Conservation (phyloP, 306 rosid species). For the Sphenostylis stenocarpa region DNA sequence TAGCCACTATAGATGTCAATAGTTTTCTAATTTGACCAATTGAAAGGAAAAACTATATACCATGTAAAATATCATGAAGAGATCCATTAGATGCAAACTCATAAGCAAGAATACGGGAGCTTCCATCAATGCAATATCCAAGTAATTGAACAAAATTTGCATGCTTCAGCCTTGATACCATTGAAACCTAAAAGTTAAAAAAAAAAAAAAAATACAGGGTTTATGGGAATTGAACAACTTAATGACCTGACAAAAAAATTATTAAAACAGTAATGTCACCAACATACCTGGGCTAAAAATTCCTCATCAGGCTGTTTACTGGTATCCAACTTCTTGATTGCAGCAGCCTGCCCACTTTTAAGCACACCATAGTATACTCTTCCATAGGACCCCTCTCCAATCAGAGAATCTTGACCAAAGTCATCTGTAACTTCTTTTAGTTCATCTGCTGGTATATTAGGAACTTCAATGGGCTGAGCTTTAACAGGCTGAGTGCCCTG, state of each 20-base stretch:
- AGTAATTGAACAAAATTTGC: constrained; percentile 79
- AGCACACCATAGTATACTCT: constrained; percentile 79
- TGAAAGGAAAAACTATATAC: constrained; percentile 47
- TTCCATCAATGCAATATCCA: constrained; percentile 85
- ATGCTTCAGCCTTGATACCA: constrained; percentile 95
- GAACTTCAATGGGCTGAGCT: constrained; percentile 87
- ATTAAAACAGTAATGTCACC: constrained; percentile 20
- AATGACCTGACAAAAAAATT: not conserved
- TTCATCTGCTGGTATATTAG: constrained; percentile 65
- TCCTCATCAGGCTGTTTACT: constrained; percentile 95
- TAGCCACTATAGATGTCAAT: not conserved
- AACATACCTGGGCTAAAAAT: constrained; percentile 88
- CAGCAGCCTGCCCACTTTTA: constrained; percentile 71
- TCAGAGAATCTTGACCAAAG: constrained; percentile 71
- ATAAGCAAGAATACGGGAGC: constrained; percentile 78
- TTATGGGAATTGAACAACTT: constrained; percentile 19
- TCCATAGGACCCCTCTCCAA: constrained; percentile 98
- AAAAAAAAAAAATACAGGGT: constrained; percentile 6
- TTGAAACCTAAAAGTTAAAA: constrained; percentile 67
- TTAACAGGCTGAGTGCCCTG: constrained; percentile 69
- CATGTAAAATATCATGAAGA: constrained; percentile 95
- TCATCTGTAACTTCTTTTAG: constrained; percentile 73
- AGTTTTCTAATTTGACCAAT: constrained; percentile 18
- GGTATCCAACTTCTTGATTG: constrained; percentile 88
- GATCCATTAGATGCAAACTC: constrained; percentile 97